phyloP scores from a whole-genome alignment of 1,284 basidiomycete species.

The Ustilago xerochloae region DNA sequence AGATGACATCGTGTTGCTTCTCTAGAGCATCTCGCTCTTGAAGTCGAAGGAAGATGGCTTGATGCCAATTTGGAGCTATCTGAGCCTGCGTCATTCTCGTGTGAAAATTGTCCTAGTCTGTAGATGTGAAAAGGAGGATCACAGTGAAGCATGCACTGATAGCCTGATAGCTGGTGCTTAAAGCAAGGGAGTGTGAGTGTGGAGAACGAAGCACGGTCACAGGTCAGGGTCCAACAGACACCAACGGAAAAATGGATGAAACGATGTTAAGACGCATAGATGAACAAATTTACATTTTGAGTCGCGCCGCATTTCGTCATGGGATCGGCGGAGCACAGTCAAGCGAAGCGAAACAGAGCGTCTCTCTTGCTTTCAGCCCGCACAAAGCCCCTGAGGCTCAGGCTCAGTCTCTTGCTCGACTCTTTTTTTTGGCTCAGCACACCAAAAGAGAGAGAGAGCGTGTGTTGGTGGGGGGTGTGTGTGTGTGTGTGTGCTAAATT shows the following conservation, averaged over 20 bases:
- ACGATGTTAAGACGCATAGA: not conserved
- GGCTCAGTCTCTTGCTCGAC: not conserved
- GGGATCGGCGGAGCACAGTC: slow-evolving; percentile 3
- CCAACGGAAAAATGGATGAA: not conserved
- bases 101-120: not conserved
- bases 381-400: not conserved
- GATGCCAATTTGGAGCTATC: slow-evolving; percentile 50
- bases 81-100: slow-evolving; percentile 10
- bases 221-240: slow-evolving; percentile 19
- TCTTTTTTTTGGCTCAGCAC: not conserved
- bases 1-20: slow-evolving; percentile 52
- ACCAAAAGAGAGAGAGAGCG: not conserved
- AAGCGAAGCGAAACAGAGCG: too few relatives aligned
- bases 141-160: too few relatives aligned
- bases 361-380: not conserved
- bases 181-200: not conserved
- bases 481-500: slow-evolving; percentile 1
- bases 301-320: not conserved
- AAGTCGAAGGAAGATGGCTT: slow-evolving; percentile 48
- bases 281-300: not conserved
- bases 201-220: not conserved
- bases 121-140: not conserved
- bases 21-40: slow-evolving; percentile 55
- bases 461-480: slow-evolving; percentile 4
- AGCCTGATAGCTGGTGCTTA: too few relatives aligned